Evolutionary conservation across 169 alveolate species (phyloP), one percentile per base, ranked within the genome.

Genomic region (Amoebophrya sp.): DNA sequence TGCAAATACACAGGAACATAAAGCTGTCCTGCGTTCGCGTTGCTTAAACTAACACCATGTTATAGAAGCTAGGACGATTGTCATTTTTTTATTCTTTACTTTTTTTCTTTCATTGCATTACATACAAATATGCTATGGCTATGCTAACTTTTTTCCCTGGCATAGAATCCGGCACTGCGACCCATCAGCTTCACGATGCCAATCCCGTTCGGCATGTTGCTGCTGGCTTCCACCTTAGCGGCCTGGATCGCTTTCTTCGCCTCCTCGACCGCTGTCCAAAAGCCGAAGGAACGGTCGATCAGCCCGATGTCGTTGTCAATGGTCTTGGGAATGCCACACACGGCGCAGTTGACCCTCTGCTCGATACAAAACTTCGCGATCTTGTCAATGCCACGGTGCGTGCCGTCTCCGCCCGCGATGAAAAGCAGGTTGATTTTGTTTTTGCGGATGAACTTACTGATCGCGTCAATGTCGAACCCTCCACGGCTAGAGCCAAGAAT

Each of bases 221-320:
- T 95, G 41, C 38, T n/a, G 12, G 98, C 98, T 92, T 97, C 98
- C 32, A 95, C 96, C 89, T 95, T 93, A 32, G 97, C 98, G 32
- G 97, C 95, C n/a, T 93, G 93, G 40, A 97, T 97, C 47, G 97
- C 96, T 54, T 94, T 93, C 41, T 95, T 95, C 38, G 97, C 96
- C 77, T 94, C 97, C 83, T 95, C 97, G 38, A 96, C 96, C 18
- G 97, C 95, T 39, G 98, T 95, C 91, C 95, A 96, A 91, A 95
- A 96, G 55, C 98, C 98, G 92, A 97, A 97, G 33, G 96, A 95
- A 90, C 95, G 94, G 94, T 97, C 99, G 41, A 97, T 95, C 40
- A 97, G 94, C 12, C 97, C 97, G 93, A 97, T 96, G 94, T 97
- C 99, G 92, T 97, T 97, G 93, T 97, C 99, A 39, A 97, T 97